phyloP scores from a whole-genome alignment of 1,284 basidiomycete species.

The Cystobasidium sp. region DNA sequence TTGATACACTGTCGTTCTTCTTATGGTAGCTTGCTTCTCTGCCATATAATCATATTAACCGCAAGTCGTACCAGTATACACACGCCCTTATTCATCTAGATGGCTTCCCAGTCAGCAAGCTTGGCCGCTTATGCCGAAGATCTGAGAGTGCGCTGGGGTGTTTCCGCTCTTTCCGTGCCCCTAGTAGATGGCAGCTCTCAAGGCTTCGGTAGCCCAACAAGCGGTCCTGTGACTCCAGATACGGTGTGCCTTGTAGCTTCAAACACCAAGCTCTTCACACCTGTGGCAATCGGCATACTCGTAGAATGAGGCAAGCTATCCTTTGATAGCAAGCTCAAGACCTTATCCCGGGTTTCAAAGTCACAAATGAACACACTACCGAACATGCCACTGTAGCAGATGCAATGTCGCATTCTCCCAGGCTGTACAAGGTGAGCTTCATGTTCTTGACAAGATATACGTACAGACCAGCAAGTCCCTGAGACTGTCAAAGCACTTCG shows the following conservation, averaged over 20 bases:
- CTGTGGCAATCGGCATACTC: constrained; percentile 21
- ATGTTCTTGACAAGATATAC: not conserved
- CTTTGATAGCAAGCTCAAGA: constrained; percentile 19
- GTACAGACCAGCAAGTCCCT: too few relatives aligned
- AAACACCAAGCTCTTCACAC: constrained; percentile 34
- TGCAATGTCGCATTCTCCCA: constrained; percentile 5
- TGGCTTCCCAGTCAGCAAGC: not conserved
- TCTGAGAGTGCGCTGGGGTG: constrained; percentile 1
- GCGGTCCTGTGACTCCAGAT: constrained; percentile 13
- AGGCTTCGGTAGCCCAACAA: constrained; percentile 5
- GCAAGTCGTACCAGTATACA: not conserved
- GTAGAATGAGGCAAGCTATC: constrained; percentile 27
- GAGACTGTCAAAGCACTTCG: too few relatives aligned
- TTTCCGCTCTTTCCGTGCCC: not conserved
- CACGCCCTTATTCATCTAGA: not conserved
- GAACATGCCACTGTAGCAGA: constrained; percentile 12
- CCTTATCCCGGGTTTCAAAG: constrained; percentile 15
- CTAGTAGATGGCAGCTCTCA: constrained; percentile 7
- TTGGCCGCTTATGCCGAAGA: constrained; percentile 2
- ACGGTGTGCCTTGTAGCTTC: not conserved
- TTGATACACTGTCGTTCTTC: too few relatives aligned
- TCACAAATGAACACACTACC: constrained; percentile 11
- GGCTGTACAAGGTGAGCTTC: constrained; percentile 12
- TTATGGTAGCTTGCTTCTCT: not conserved
- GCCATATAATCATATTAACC: not conserved